These are phyloP conservation scores for Ophiostoma novo-ulmi DNA, from an alignment of 2,329 filamentous ascomycete species.

Conservation along the genomic window DNA sequence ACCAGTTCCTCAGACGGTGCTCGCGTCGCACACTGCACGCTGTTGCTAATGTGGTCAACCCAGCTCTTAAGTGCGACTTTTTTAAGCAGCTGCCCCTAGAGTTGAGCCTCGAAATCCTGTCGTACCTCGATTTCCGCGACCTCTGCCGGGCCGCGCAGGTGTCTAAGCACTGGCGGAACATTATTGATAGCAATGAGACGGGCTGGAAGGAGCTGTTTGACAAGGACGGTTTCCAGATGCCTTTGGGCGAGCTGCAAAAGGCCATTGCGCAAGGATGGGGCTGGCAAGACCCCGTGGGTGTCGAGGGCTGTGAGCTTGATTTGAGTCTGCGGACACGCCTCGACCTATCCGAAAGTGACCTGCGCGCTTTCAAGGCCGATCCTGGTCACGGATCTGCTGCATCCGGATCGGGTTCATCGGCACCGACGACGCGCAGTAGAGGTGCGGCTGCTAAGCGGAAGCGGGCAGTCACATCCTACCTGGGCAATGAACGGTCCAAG, in stretches of 20 bases:
- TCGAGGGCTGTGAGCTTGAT: conserved; percentile 74
- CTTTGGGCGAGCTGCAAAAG: conserved; percentile 74
- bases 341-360: neutral
- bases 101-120: conserved; percentile 79
- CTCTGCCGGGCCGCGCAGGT: conserved; percentile 89
- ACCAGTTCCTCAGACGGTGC: conserved; percentile 84
- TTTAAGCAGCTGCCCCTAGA: conserved; percentile 77
- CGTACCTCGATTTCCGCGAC: conserved; percentile 78
- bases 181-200: conserved; percentile 88
- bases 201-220: conserved; percentile 94
- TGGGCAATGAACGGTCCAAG: conserved; percentile 48
- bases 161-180: conserved; percentile 86
- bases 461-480: conserved; percentile 44
- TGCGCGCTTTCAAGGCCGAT: conserved; percentile 34
- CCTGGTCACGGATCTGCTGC: conserved; percentile 8
- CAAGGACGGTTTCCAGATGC: conserved; percentile 71
- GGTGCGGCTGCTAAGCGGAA: conserved; percentile 46
- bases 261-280: conserved; percentile 93
- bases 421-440: conserved; percentile 6
- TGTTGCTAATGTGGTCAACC: conserved; percentile 86
- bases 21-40: conserved; percentile 83
- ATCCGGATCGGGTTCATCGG: neutral
- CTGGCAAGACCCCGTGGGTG: conserved; percentile 82
- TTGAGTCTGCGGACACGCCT: conserved; percentile 54
- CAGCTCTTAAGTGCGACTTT: conserved; percentile 91